phyloP scores from a whole-genome alignment of 208 protist species.

The Acanthamoeba sp. region DNA sequence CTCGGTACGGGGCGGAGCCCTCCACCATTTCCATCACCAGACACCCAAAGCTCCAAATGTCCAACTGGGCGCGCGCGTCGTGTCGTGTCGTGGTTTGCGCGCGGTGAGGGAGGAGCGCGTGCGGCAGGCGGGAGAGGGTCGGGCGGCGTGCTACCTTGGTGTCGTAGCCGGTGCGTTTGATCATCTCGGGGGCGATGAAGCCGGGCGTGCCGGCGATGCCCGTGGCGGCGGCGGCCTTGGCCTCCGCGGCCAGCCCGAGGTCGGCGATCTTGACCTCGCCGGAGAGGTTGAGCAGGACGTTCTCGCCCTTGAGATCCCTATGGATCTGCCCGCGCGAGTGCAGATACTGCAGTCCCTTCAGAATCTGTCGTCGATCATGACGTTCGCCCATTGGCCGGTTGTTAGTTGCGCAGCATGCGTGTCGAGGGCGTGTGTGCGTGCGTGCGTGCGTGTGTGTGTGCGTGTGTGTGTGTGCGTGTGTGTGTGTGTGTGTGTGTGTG shows the following conservation, averaged over 20 bases:
- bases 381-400: too few species aligned
- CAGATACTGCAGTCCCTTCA: slow-evolving; percentile 61
- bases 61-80: background rate
- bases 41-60: slow-evolving; percentile 69
- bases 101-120: too few species aligned
- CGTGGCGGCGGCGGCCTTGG: background rate
- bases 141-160: background rate
- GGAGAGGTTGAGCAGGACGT: slow-evolving; percentile 64
- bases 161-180: slow-evolving; percentile 68
- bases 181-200: slow-evolving; percentile 72
- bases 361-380: too few species aligned
- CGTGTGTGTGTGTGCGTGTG: too few species aligned
- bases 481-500: too few species aligned
- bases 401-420: too few species aligned
- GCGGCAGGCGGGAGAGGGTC: too few species aligned
- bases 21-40: slow-evolving; percentile 57
- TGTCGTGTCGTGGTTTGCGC: background rate
- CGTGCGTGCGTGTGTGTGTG: too few species aligned
- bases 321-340: slow-evolving; percentile 46
- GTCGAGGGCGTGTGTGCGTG: too few species aligned
- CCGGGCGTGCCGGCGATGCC: slow-evolving; percentile 30
- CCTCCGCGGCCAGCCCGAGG: background rate
- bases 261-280: slow-evolving; percentile 69
- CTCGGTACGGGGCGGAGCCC: background rate
- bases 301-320: slow-evolving; percentile 42